Evolutionary conservation across 805 yeast genomes (phyloP).

Genomic region (Saitoella complicata): DNA sequence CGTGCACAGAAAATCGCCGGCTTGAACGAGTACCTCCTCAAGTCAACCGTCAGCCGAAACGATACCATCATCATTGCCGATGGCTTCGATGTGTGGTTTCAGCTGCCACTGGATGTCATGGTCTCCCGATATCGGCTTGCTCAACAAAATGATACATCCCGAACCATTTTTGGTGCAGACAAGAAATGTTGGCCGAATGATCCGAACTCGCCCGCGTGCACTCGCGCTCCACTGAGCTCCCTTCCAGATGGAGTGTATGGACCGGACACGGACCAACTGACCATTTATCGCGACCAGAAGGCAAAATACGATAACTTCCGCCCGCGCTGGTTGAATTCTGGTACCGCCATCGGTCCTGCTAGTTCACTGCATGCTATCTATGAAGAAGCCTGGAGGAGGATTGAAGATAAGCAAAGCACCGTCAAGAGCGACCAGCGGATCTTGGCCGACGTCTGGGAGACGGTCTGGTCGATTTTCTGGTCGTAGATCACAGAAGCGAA

Average conservation of each 20-base stretch:
- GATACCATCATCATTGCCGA: constrained; percentile 3
- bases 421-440: constrained; percentile 12
- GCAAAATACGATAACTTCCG: constrained; percentile 7
- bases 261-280: constrained; percentile 9
- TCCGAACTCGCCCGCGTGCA: constrained; percentile 9
- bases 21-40: constrained; percentile 7
- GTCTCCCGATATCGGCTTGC: constrained; percentile 5
- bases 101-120: constrained; percentile 5
- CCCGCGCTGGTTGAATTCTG: constrained; percentile 14
- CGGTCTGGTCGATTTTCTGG: constrained; percentile 8
- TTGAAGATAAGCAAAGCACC: constrained; percentile 7
- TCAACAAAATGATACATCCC: background rate
- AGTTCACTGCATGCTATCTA: constrained; percentile 7
- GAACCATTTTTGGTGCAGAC: constrained; percentile 11
- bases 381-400: constrained; percentile 10
- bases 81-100: constrained; percentile 13
- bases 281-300: constrained; percentile 1
- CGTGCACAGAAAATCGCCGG: constrained; percentile 10
- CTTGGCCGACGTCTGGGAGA: constrained; percentile 11
- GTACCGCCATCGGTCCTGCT: constrained; percentile 13
- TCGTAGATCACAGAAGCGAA: constrained; percentile 9
- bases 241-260: constrained; percentile 11
- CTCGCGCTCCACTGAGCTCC: constrained; percentile 9
- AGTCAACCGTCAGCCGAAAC: no score
- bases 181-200: constrained; percentile 14